phyloP scores from a whole-genome alignment of 2,329 filamentous ascomycete genomes.

The Chrysoporthe puriensis region DNA sequence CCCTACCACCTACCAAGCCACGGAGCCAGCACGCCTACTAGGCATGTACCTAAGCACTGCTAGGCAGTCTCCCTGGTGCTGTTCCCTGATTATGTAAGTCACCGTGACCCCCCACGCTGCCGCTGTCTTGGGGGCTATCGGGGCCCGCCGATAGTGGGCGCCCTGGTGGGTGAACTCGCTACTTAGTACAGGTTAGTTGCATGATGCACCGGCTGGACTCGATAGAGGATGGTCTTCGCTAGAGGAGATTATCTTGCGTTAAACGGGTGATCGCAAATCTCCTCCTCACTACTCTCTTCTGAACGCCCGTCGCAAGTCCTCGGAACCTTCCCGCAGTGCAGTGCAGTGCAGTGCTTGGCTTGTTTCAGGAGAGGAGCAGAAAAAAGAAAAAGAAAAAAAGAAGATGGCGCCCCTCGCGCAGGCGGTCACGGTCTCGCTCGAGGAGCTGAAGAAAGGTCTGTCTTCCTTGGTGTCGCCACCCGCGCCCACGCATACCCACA shows the following conservation, averaged over 20 bases:
- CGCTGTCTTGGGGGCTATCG: background rate
- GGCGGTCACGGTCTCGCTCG: constrained; percentile 64
- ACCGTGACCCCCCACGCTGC: too few relatives aligned
- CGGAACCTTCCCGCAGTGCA: background rate
- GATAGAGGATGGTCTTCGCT: background rate
- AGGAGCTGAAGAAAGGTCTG: constrained; percentile 61
- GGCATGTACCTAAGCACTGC: too few relatives aligned
- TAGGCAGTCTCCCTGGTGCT: too few relatives aligned
- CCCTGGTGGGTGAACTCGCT: background rate
- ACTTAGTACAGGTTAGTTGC: background rate
- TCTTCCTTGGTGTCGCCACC: constrained; percentile 11
- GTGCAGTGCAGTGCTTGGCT: too few relatives aligned
- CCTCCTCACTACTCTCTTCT: background rate
- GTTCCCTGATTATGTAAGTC: background rate
- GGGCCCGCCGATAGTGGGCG: background rate
- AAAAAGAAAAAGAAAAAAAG: background rate
- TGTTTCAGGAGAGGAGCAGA: background rate
- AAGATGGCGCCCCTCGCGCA: constrained; percentile 54
- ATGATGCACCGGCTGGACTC: background rate
- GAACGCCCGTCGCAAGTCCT: too few relatives aligned
- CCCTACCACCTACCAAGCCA: too few relatives aligned
- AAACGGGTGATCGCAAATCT: background rate
- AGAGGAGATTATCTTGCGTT: background rate
- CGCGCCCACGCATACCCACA: background rate
- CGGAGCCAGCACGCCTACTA: too few relatives aligned